phyloP scores from a whole-genome alignment of 106 monocot species.

The Dioscorea dumetorum region DNA sequence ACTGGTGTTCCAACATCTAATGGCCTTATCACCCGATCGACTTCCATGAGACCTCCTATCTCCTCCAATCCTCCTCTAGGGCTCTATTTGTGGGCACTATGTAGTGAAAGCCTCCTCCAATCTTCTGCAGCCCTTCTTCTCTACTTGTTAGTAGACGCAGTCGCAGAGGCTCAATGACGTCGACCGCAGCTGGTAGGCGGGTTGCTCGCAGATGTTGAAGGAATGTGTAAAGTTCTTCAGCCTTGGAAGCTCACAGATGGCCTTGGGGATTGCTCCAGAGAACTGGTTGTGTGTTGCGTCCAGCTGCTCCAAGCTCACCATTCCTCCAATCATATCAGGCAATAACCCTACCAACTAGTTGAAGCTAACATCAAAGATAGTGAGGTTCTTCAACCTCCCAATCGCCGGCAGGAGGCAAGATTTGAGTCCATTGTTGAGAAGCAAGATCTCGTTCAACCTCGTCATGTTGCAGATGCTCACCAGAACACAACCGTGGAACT shows the following conservation, averaged over 20 bases:
- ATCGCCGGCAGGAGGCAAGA: constrained; percentile 59
- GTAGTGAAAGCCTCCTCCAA: no score
- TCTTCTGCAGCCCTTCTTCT: no score
- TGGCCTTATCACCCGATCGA: no score
- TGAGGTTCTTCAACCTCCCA: constrained; percentile 41
- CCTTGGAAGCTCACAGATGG: constrained; percentile 35
- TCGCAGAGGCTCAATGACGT: no score
- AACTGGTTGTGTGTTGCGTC: constrained; percentile 54
- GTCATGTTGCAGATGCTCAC: constrained; percentile 77
- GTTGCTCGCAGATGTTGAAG: no score
- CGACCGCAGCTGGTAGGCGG: no score
- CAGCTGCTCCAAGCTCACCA: constrained; percentile 55
- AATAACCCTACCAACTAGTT: constrained; percentile 47
- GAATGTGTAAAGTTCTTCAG: constrained; percentile 29
- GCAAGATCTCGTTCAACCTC: constrained; percentile 57
- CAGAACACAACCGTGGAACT: constrained; percentile 70
- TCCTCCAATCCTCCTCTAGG: no score
- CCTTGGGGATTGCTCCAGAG: constrained; percentile 38
- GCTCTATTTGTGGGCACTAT: no score
- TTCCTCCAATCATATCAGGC: constrained; percentile 29
- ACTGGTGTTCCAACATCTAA: no score
- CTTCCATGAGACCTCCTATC: no score
- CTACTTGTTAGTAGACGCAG: no score
- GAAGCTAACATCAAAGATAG: constrained; percentile 70
- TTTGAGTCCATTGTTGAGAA: constrained; percentile 50